phyloP scores from a whole-genome alignment of 768 basidiomycete genomes.

The Tylopilus sp. region DNA sequence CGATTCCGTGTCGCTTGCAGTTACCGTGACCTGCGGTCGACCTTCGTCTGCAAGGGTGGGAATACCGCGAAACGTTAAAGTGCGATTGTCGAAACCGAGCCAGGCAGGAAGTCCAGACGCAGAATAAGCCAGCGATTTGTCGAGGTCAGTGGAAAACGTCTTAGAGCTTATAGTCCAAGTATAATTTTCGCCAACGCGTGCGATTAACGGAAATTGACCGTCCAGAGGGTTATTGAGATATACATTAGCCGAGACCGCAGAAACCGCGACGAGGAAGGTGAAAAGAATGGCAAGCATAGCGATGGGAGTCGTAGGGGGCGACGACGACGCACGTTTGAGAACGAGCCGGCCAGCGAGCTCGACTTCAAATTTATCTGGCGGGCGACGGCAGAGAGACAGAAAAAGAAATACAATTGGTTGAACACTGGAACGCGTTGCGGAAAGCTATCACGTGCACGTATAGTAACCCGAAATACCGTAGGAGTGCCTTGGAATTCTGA shows the following conservation, averaged over 20 bases:
- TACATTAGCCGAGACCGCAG: conserved; percentile 42
- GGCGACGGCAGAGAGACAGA: conserved; percentile 1
- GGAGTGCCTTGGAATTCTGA: conserved; percentile 3
- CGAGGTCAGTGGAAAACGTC: conserved; percentile 59
- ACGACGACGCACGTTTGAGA: conserved; percentile 35
- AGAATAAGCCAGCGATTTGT: conserved; percentile 46
- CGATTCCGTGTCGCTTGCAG: conserved; percentile 53
- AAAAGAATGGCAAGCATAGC: conserved; percentile 68
- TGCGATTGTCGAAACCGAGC: conserved; percentile 66
- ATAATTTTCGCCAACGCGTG: conserved; percentile 61
- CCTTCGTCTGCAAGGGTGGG: conserved; percentile 66
- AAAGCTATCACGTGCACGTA: conserved; percentile 28
- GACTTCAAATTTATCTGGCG: conserved; percentile 23
- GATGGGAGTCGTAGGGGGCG: conserved; percentile 48
- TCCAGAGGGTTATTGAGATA: conserved; percentile 58
- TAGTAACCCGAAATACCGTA: conserved; percentile 11
- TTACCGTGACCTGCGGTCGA: conserved; percentile 55
- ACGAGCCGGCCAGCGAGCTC: conserved; percentile 63
- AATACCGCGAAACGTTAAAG: conserved; percentile 63
- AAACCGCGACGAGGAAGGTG: conserved; percentile 38
- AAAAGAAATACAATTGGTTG: conserved; percentile 13
- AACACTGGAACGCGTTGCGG: conserved; percentile 13
- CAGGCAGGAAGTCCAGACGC: conserved; percentile 64
- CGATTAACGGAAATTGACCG: conserved; percentile 75
- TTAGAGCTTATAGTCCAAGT: conserved; percentile 62